Evolutionary conservation across 2,329 filamentous ascomycete species (phyloP).

Genomic region (Didymella glomerata): DNA sequence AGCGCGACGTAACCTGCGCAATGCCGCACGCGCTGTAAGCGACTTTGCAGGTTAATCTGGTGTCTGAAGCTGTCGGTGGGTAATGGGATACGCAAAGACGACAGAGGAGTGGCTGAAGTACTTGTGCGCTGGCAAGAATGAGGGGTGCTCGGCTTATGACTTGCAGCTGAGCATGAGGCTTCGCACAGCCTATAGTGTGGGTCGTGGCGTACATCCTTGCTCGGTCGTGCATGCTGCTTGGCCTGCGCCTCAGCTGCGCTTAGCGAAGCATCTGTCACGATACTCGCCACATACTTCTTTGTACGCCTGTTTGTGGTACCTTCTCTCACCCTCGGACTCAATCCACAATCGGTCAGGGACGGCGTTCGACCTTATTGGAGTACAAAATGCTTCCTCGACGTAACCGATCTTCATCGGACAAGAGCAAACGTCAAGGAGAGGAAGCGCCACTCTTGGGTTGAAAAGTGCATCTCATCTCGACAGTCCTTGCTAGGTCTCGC

Average conservation of each 20-base stretch:
- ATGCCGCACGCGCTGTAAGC: neutral
- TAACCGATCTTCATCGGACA: too few relatives aligned
- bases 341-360: too few relatives aligned
- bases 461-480: too few relatives aligned
- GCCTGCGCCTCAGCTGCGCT: conserved; percentile 3
- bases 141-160: neutral
- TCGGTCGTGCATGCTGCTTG: conserved; percentile 2
- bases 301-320: too few relatives aligned
- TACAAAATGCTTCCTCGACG: too few relatives aligned
- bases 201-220: conserved; percentile 4
- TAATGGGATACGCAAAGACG: neutral
- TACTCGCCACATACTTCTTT: neutral
- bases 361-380: too few relatives aligned
- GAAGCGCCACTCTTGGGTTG: too few relatives aligned
- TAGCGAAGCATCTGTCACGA: neutral
- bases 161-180: conserved; percentile 4
- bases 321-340: too few relatives aligned
- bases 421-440: too few relatives aligned
- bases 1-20: neutral
- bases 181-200: neutral
- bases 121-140: neutral
- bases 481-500: too few relatives aligned
- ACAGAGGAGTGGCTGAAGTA: neutral
- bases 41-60: neutral
- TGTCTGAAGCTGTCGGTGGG: neutral